Evolutionary conservation across 176 grass and related monocot genomes (phyloP), one percentile per base, ranked within the genome.

Genomic region (Oryza nivara): DNA sequence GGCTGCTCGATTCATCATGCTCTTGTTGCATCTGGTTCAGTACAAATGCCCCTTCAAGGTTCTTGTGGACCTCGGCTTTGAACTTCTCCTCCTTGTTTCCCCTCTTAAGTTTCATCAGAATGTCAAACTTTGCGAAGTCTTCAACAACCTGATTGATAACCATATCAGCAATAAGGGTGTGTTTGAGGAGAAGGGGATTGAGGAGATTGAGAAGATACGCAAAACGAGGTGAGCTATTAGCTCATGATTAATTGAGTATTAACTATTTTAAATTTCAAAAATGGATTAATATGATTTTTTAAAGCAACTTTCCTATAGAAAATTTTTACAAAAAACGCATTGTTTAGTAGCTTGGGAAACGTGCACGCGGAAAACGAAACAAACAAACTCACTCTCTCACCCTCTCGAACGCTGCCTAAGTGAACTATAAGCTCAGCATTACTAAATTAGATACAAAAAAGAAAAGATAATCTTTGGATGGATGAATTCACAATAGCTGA

Each of bases 41-140:
- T 60, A 90, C 87, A 77, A 95, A 98, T 73, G 78, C 84, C 14
- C 96, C 96, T 85, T 96, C 93, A 7, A 94, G 81, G 30, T 70
- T 96, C 81, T 94, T 99, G 44, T 99, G 93, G 78, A 99, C 96
- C 80, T 99, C 96, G 0, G 89, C 93, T 73, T 92, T 92, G 69
- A 89, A 88, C 30, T 94, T 99, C 81, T 94, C 93, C 88, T 93
- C 96, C 82, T 94, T 94, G 48, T 11, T 90, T 58, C 96, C 96
- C 73, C 91, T 94, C 88, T 94, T 98, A 28, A 98, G 87, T 87
- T 94, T 98, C 78, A 98, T 80, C 72, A 98, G 83, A 82, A 98
- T 85, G 34, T 95, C 82, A 68, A 94, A 96, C 36, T 94, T 98
- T 2, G 83, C 96, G 6, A 69, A 74, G 45, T 88, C 93, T 65